Conservation (phyloP, 140 eudicot species). For the Oenanthe javanica region DNA sequence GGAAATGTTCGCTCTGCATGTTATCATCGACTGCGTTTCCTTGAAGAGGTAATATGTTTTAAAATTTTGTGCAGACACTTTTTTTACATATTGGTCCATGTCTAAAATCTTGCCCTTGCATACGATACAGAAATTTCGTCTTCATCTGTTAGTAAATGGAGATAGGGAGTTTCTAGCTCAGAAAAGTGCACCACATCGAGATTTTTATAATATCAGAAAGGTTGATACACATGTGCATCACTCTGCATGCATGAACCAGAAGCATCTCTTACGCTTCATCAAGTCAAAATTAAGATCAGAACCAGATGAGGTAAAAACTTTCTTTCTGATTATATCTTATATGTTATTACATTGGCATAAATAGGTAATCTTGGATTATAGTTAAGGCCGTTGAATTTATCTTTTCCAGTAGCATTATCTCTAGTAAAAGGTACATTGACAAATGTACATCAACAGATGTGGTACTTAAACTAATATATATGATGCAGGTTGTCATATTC, state of each 20-base stretch:
- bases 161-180: slow-evolving; percentile 92
- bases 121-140: slow-evolving; percentile 87
- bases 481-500: slow-evolving; percentile 85
- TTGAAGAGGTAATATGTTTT: slow-evolving; percentile 56
- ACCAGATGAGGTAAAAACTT: slow-evolving; percentile 80
- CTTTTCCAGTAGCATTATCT: background rate
- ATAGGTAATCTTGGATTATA: background rate
- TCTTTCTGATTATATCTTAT: background rate
- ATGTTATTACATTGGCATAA: background rate
- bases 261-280: slow-evolving; percentile 87
- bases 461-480: background rate
- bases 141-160: slow-evolving; percentile 95
- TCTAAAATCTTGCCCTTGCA: slow-evolving; percentile 22
- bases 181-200: slow-evolving; percentile 97
- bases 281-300: slow-evolving; percentile 91
- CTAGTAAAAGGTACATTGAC: slow-evolving; percentile 1
- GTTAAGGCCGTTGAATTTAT: background rate
- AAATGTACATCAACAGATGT: background rate
- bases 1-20: slow-evolving; percentile 94
- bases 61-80: background rate
- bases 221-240: slow-evolving; percentile 99
- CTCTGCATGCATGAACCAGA: slow-evolving; percentile 99
- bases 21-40: slow-evolving; percentile 76
- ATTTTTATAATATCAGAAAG: slow-evolving; percentile 91
- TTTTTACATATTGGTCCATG: slow-evolving; percentile 12